These are phyloP conservation scores for Talaromyces stipitatus DNA, from an alignment of 495 filamentous ascomycete species.

Conservation along the genomic window DNA sequence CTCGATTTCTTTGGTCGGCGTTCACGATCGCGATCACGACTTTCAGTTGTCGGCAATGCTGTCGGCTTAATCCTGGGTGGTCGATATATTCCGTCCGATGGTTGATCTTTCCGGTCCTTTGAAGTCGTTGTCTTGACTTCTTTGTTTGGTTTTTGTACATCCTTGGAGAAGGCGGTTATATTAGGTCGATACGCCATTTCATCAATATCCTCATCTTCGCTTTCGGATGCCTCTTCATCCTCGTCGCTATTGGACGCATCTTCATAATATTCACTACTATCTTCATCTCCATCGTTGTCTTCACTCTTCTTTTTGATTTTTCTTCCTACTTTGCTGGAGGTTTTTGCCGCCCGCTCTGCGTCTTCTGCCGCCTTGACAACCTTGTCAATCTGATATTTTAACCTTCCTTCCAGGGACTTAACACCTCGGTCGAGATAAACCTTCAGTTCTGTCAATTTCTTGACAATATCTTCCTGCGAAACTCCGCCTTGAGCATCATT, in stretches of 20 bases:
- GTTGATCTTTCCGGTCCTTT: slow-evolving; percentile 11
- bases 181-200: slow-evolving; percentile 64
- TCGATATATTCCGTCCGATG: slow-evolving; percentile 60
- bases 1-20: slow-evolving; percentile 54
- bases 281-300: slow-evolving; percentile 21
- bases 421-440: slow-evolving; percentile 88
- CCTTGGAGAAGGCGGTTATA: slow-evolving; percentile 49
- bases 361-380: slow-evolving; percentile 82
- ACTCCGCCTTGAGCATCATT: slow-evolving; percentile 19
- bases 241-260: slow-evolving; percentile 17
- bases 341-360: slow-evolving; percentile 38
- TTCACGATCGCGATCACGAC: slow-evolving; percentile 50
- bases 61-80: slow-evolving; percentile 80
- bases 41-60: slow-evolving; percentile 50
- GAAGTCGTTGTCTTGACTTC: slow-evolving; percentile 12
- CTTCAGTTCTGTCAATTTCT: slow-evolving; percentile 77
- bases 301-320: slow-evolving; percentile 9
- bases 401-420: slow-evolving; percentile 72
- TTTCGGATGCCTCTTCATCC: slow-evolving; percentile 31
- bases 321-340: slow-evolving; percentile 15
- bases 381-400: slow-evolving; percentile 86
- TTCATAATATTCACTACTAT: slow-evolving; percentile 20
- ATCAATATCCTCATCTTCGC: slow-evolving; percentile 40
- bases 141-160: slow-evolving; percentile 14
- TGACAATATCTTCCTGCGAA: slow-evolving; percentile 53